Base-by-base conservation (phyloP, 306 rosid genomes). In the Cicer judaicum region DNA sequence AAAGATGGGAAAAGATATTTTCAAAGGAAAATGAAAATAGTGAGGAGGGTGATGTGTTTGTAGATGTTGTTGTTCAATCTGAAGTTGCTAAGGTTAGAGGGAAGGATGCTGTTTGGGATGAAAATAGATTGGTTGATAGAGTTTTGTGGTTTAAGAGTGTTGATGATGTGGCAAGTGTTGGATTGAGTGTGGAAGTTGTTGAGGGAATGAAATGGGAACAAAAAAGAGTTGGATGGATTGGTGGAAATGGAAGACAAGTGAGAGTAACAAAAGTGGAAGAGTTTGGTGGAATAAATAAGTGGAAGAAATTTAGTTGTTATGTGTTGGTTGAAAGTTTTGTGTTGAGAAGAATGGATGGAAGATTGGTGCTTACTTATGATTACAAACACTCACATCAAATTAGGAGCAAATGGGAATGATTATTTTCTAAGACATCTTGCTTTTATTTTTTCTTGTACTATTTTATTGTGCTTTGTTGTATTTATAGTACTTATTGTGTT, bases 241-340 rank as follows among this genome's bases (percentile, higher is more conserved):
- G 2, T 9, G 71, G 41, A 5, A 65, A 70, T 4, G 70, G 11
- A 13, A 78, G 64, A 36, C 14, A 70, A 19, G 40, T 40, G 72
- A 62, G n/a, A 19, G 8, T 67, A 34, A 14, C 2, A 16, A 77
- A 19, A 48, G 75, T 46, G 12, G 75, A 59, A 40, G 52, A 68
- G 18, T 43, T 44, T 19, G 71, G 11, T 6, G 54, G 18, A 65
- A 39, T 1, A 14, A 8, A 15, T 0, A 54, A 24, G 8, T 84
- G 89, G 89, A 76, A 65, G 21, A 80, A 68, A 38, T 85, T 89
- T 66, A 76, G 86, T 6, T 44, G 77, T 34, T 73, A 78, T 82
- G 79, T 76, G 12, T 68, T 88, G 70, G 80, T 80, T 34, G 91
- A 91, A 71, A 88, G 84, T 18, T 91, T 84, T 87, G 64, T 56